Conservation (phyloP, 176 grass and related monocot species). For the Tillandsia leiboldiana region DNA sequence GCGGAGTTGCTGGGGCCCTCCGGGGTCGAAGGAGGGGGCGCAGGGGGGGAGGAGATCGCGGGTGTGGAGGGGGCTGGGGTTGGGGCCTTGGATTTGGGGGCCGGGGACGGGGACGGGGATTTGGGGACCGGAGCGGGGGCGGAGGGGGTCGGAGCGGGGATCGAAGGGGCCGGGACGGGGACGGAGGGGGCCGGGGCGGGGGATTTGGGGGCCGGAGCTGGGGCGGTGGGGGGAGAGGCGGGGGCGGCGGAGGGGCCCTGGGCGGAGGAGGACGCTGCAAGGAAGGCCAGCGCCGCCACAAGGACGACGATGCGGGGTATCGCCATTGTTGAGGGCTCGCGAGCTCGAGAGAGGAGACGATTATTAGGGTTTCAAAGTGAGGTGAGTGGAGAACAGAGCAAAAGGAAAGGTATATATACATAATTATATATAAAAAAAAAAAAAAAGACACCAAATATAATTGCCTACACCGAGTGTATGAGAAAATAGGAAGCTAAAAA, state of each 20-base stretch:
- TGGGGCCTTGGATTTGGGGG: neutral
- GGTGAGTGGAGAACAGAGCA: too few species aligned
- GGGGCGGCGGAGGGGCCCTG: conserved; percentile 11
- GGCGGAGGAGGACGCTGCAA: conserved; percentile 34
- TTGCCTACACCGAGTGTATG: too few species aligned
- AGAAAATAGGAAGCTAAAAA: too few species aligned
- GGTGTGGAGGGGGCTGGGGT: neutral
- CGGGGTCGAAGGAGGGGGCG: too few species aligned
- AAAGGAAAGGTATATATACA: too few species aligned
- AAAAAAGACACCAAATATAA: too few species aligned
- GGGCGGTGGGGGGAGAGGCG: conserved; percentile 11
- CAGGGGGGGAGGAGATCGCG: rapidly evolving
- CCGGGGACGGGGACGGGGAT: too few species aligned
- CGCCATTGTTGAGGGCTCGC: conserved; percentile 19
- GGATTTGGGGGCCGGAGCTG: conserved; percentile 14
- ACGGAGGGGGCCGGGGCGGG: neutral
- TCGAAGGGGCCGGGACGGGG: conserved; percentile 19
- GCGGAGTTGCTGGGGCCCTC: too few species aligned
- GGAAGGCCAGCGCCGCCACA: conserved; percentile 26
- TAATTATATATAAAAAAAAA: too few species aligned
- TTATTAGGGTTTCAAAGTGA: too few species aligned
- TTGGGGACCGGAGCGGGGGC: conserved; percentile 17
- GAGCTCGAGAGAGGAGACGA: neutral
- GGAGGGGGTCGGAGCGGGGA: conserved; percentile 18
- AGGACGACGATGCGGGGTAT: conserved; percentile 34